Base-by-base conservation (phyloP, 2,329 filamentous ascomycete genomes). In the Paecilomyces formosus region DNA sequence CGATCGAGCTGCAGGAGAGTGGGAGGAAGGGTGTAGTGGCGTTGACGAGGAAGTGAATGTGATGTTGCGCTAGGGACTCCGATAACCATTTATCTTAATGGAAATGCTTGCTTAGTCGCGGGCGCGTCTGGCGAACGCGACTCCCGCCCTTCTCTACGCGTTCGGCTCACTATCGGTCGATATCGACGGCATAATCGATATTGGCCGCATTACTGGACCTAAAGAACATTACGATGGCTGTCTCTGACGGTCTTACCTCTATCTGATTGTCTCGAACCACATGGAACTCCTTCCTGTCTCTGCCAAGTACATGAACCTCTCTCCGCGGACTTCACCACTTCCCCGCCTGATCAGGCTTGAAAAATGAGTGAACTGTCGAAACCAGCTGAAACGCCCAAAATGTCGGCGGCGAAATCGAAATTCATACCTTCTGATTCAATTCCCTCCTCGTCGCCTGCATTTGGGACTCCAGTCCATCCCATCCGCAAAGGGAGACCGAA, bases 371-470 rank as follows among this genome's bases (percentile, higher is more conserved):
- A 67, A 45, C 57, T 61, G 39, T 59, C 64, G 31, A 57, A 61
- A 54, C 62, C 64, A 28, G 63, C 62, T 15, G 58, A 59, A 45
- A 61, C 63, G n/a, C 61, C 64, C 63, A 58, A 64, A 55, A 60
- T 61, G 59, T 49, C 57, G 22, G 53, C 53, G 13, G 22, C 59
- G 49, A 55, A 60, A 62, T 8, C 26, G 21, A 64, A 63, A 63
- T 69, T 67, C 66, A 68, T 62, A 45, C 56, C 64, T 8, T 60
- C 66, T 35, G 86, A 88, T 55, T 82, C 83, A 50, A 86, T 94
- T 61, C 90, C 90, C 3, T 96, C 92, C 0, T 96, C 92, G 0
- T 96, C 92, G 21, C 91, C 92, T 8, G 91, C 88, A 49, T 97
- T 97, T 75, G 91, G 85, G 55, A 97, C 92, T 1, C 92, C 92